phyloP scores from a whole-genome alignment of 257 asterid species.

The Fraxinus anomala region DNA sequence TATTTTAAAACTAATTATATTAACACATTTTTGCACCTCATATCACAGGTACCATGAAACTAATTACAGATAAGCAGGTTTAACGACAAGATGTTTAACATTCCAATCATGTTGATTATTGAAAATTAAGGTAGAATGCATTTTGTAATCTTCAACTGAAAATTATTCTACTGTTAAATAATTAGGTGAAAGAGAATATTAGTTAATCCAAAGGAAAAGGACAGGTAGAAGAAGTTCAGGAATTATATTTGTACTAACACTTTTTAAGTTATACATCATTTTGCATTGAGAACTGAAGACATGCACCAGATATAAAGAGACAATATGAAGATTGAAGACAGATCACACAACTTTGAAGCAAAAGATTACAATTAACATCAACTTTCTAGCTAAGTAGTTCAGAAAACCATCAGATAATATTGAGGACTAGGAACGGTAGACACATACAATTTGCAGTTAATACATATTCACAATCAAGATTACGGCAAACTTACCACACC shows the following conservation, averaged over 20 bases:
- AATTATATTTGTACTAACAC: not conserved
- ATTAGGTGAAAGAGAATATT: not conserved
- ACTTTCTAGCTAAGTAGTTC: not conserved
- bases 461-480: constrained; percentile 15
- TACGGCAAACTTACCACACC: constrained; percentile 72
- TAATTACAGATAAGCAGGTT: not conserved
- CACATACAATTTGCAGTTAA: not conserved
- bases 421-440: constrained; percentile 3
- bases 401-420: not conserved
- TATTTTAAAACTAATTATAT: not conserved
- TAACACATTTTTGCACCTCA: not conserved
- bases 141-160: not conserved
- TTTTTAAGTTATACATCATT: not conserved
- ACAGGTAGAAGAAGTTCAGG: not conserved
- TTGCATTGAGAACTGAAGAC: not conserved
- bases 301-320: not conserved
- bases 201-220: not conserved
- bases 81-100: not conserved
- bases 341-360: not conserved
- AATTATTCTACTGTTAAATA: not conserved
- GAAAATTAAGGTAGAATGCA: not conserved
- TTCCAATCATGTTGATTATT: not conserved
- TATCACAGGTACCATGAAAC: not conserved
- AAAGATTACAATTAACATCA: not conserved
- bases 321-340: not conserved